Percentiles rank a stretch among this genome's conserved stretches.
phyloP scores from a whole-genome alignment of 2,329 filamentous ascomycete genomes.

The Aspergillus ochraceoroseus region DNA sequence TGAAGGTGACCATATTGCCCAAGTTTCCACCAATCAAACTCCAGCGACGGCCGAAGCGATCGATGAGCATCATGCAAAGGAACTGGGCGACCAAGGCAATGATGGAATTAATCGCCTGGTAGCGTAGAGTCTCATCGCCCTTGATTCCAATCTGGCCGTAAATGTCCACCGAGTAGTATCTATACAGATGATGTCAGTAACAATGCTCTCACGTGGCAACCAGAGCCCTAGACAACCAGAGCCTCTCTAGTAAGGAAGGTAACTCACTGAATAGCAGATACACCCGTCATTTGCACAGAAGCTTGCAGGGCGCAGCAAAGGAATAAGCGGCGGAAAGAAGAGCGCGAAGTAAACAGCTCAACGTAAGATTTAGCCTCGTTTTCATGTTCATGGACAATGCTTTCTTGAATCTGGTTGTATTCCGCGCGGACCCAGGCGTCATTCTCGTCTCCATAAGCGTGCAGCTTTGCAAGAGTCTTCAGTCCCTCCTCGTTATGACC shows the following conservation, averaged over 20 bases:
- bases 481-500: slow-evolving; percentile 62
- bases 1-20: slow-evolving; percentile 66
- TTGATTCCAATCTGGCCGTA: slow-evolving; percentile 66
- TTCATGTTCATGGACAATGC: slow-evolving; percentile 62
- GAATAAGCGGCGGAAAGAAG: slow-evolving; percentile 67
- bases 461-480: slow-evolving; percentile 62
- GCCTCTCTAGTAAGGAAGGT: no score
- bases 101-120: slow-evolving; percentile 69
- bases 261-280: slow-evolving; percentile 61
- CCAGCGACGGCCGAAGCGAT: slow-evolving; percentile 65
- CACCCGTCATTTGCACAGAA: slow-evolving; percentile 70
- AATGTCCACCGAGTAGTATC: slow-evolving; percentile 64
- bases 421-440: slow-evolving; percentile 69
- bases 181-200: no score
- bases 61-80: slow-evolving; percentile 61
- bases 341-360: slow-evolving; percentile 62
- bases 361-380: slow-evolving; percentile 64
- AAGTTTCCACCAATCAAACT: slow-evolving; percentile 68
- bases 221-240: no score
- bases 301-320: slow-evolving; percentile 66
- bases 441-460: slow-evolving; percentile 61
- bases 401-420: slow-evolving; percentile 64
- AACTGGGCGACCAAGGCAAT: slow-evolving; percentile 66
- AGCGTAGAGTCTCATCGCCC: slow-evolving; percentile 61
- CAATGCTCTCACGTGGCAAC: no score